Evolutionary conservation across 2,329 filamentous ascomycete species (phyloP), one percentile per base, ranked within the genome.

Genomic region (Colletotrichum cuscutae): DNA sequence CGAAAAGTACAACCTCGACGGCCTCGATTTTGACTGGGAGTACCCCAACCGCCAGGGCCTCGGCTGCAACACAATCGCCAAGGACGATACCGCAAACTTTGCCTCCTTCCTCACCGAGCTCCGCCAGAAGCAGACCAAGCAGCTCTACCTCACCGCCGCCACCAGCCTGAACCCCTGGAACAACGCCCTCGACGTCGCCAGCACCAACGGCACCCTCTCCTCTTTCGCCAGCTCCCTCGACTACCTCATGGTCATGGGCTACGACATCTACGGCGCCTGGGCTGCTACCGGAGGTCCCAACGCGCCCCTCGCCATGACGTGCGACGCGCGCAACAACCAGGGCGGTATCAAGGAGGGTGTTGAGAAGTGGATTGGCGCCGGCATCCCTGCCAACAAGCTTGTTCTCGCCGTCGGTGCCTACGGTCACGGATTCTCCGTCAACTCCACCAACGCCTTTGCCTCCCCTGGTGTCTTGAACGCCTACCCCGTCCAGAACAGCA

Each of bases 1-100:
- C 42, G 66, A 68, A 26, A 58, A 76, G 66, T 75, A 75, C 22
- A 28, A 72, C 5, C 56, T 76, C 12, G 75, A 76, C 30, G 75
- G 76, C 19, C 57, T 77, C 7, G 76, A 77, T 64, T 74, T 76
- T 11, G 76, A 77, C 63, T 76, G 57, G n/a, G 76, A 77, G 37
- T 77, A 77, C 63, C 75, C 75, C 28, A 71, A 71, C 71, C 71
- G 71, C 37, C 71, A 73, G 56, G 71, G 71, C 9, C 61, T 73
- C 9, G 71, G 71, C 61, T 73, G 71, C 71, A 73, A 73, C 66
- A 30, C 49, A 46, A 73, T 73, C 28, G 70, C 70, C 56, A 30
- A 46, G 53, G 19, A 70, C 49, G 71, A 73, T 37, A 73, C 71
- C 11, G 66, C 71, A 60, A 73, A 73, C 67, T 73, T 73, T 49